A percentile compares a stretch with the other conserved stretches of the same genome.
Evolutionary conservation across 2,329 filamentous ascomycete genomes (phyloP).

Genomic region (Aspergillus hortae): DNA sequence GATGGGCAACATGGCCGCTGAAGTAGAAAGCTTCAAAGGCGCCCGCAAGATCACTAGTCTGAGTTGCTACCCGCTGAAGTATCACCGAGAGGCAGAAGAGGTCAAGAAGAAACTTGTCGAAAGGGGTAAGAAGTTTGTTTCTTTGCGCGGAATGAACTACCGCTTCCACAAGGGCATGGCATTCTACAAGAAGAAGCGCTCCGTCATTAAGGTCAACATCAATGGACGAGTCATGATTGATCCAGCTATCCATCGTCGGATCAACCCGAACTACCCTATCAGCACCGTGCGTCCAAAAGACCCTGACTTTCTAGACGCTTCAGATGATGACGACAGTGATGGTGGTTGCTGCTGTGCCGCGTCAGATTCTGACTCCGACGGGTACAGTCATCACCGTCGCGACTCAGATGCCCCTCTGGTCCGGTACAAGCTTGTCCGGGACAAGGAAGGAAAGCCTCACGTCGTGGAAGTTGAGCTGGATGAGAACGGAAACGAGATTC

Average conservation of each 20-base stretch:
- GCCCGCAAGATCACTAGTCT: conserved; percentile 78
- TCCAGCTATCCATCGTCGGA: conserved; percentile 72
- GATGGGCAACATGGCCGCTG: conserved; percentile 65
- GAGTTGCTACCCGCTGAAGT: conserved; percentile 71
- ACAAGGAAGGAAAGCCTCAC: conserved; percentile 50
- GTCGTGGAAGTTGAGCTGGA: conserved; percentile 56
- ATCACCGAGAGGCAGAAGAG: conserved; percentile 68
- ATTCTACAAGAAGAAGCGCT: conserved; percentile 76
- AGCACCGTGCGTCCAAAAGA: conserved; percentile 72
- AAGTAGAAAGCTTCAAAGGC: conserved; percentile 74
- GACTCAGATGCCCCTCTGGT: conserved; percentile 32
- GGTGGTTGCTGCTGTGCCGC: conserved; percentile 39
- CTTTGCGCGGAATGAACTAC: conserved; percentile 78
- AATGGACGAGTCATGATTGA: conserved; percentile 88
- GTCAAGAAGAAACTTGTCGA: conserved; percentile 67
- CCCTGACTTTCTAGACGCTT: conserved; percentile 55
- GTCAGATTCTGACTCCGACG: conserved; percentile 34
- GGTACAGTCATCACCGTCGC: conserved; percentile 34
- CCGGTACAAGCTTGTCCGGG: conserved; percentile 53
- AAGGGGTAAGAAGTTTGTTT: conserved; percentile 79
- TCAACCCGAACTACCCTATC: conserved; percentile 81
- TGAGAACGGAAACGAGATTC: conserved; percentile 53
- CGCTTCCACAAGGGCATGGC: conserved; percentile 79
- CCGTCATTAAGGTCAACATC: conserved; percentile 74
- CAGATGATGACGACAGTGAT: conserved; percentile 37